Conservation (phyloP, 2,329 filamentous ascomycete species). For the Nemania sp. region DNA sequence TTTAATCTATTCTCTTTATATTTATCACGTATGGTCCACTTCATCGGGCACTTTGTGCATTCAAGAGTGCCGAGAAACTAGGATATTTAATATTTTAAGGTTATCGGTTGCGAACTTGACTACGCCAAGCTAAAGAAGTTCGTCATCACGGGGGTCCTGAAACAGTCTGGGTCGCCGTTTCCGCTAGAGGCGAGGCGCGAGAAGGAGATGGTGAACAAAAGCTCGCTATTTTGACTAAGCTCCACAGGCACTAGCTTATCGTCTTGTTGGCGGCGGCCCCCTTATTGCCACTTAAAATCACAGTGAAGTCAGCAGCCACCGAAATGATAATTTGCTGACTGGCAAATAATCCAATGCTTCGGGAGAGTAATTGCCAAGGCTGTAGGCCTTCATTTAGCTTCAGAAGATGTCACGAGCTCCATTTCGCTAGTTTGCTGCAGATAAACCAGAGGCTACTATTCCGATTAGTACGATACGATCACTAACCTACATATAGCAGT, state of each 20-base stretch:
- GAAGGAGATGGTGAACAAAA: slow-evolving; percentile 9
- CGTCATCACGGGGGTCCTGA: slow-evolving; percentile 4
- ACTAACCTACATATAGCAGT: background rate
- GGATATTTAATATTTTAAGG: slow-evolving; percentile 23
- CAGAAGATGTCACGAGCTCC: slow-evolving; percentile 11
- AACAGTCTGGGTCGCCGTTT: slow-evolving; percentile 1
- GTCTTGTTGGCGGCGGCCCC: background rate
- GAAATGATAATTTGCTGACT: slow-evolving; percentile 25
- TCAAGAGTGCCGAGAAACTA: slow-evolving; percentile 14
- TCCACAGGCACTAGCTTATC: slow-evolving; percentile 19
- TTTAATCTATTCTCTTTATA: background rate
- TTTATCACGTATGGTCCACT: background rate
- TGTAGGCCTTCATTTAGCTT: slow-evolving; percentile 17
- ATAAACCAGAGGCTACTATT: background rate
- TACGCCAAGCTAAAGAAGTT: slow-evolving; percentile 19
- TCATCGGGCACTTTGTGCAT: background rate
- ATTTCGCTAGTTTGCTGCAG: background rate
- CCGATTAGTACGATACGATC: background rate
- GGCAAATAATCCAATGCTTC: slow-evolving; percentile 14
- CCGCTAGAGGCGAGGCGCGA: slow-evolving; percentile 1
- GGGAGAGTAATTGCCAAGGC: slow-evolving; percentile 35
- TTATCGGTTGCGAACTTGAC: slow-evolving; percentile 3
- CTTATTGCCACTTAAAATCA: slow-evolving; percentile 18
- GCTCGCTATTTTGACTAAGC: background rate
- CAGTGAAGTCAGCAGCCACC: slow-evolving; percentile 24